These are phyloP conservation scores for Ceratobasidium papillatum DNA, from an alignment of 1,284 basidiomycete genomes.

Conservation along the genomic window DNA sequence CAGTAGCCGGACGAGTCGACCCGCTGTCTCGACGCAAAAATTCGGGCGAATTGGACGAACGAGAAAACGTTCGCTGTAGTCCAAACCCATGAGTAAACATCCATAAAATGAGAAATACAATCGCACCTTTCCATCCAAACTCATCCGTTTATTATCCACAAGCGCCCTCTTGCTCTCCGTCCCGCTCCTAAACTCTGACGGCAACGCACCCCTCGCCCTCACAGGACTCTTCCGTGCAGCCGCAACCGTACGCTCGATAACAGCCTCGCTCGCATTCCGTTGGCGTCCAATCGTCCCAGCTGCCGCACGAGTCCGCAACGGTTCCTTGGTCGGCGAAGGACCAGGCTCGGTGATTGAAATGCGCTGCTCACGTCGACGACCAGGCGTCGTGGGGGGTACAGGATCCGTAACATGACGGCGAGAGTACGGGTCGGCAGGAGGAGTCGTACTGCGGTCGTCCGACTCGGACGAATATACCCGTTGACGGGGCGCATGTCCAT, in stretches of 20 bases:
- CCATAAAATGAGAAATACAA: constrained; percentile 37
- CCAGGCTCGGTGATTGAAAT: constrained; percentile 27
- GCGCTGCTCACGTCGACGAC: constrained; percentile 4
- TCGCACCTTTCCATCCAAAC: constrained; percentile 59
- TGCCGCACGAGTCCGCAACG: constrained; percentile 47
- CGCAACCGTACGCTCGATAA: constrained; percentile 32
- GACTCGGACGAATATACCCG: constrained; percentile 33
- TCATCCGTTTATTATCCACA: constrained; percentile 32
- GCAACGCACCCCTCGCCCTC: constrained; percentile 37
- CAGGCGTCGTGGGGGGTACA: constrained; percentile 3
- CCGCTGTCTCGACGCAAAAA: constrained; percentile 17
- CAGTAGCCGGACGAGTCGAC: neutral
- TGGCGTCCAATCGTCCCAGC: constrained; percentile 43
- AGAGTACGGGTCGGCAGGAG: constrained; percentile 31
- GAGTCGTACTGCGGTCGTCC: constrained; percentile 33
- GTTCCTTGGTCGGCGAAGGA: constrained; percentile 39
- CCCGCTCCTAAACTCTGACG: constrained; percentile 40
- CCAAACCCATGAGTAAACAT: constrained; percentile 2
- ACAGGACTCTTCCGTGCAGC: constrained; percentile 41
- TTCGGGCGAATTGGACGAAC: constrained; percentile 33
- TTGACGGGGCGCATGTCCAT: constrained; percentile 5
- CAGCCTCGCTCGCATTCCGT: constrained; percentile 18
- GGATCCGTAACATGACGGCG: constrained; percentile 18
- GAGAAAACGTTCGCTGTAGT: constrained; percentile 36
- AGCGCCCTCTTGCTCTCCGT: constrained; percentile 37